These are phyloP conservation scores for Mycena vulgaris DNA, from an alignment of 768 basidiomycete species.

Conservation along the genomic window DNA sequence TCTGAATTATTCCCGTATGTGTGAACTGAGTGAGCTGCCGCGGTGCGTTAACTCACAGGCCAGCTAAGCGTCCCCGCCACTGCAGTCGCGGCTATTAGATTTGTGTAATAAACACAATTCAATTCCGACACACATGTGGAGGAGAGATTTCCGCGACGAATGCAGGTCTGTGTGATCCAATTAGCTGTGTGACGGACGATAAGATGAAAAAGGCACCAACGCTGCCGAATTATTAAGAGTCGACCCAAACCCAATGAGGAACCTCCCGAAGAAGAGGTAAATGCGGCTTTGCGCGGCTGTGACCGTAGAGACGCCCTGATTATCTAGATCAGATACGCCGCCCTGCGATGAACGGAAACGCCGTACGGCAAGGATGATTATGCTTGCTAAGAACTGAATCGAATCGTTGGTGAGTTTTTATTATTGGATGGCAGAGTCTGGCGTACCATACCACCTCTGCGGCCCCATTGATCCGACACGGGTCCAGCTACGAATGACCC, in stretches of 20 bases:
- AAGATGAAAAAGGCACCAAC: slow-evolving; percentile 60
- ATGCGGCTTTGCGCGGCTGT: slow-evolving; percentile 35
- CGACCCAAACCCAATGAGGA: slow-evolving; percentile 31
- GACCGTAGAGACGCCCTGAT: slow-evolving; percentile 31
- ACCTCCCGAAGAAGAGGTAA: slow-evolving; percentile 36
- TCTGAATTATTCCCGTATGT: slow-evolving; percentile 37
- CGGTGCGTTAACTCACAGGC: slow-evolving; percentile 54
- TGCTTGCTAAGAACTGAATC: slow-evolving; percentile 55
- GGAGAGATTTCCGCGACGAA: slow-evolving; percentile 75
- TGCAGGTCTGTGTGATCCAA: slow-evolving; percentile 53
- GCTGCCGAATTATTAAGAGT: slow-evolving; percentile 15
- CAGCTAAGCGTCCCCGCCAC: slow-evolving; percentile 68
- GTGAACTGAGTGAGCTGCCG: neutral
- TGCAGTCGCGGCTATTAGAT: slow-evolving; percentile 21
- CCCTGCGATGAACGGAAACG: neutral
- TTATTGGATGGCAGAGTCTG: slow-evolving; percentile 3
- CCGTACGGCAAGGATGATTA: slow-evolving; percentile 51
- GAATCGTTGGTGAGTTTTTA: slow-evolving; percentile 6
- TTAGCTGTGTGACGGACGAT: slow-evolving; percentile 42
- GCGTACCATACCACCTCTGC: slow-evolving; percentile 61
- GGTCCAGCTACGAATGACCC: slow-evolving; percentile 60
- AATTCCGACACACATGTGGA: slow-evolving; percentile 57
- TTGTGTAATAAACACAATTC: neutral
- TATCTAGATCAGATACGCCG: neutral
- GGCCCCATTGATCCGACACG: slow-evolving; percentile 58